phyloP scores from a whole-genome alignment of 306 rosid genomes.

The Prinsepia uniflora region DNA sequence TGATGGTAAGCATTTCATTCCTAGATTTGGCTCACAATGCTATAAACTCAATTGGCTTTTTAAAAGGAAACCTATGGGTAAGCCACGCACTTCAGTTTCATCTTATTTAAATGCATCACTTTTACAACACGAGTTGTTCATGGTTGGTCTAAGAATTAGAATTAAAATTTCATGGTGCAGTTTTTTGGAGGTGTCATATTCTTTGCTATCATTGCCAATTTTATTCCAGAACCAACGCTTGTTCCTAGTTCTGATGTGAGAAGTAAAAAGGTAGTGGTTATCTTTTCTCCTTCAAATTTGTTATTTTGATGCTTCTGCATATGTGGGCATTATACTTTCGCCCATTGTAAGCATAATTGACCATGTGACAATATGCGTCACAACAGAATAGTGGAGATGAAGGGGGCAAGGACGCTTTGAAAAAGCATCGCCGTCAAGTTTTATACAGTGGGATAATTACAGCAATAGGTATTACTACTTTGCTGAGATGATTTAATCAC shows the following conservation, averaged over 20 bases:
- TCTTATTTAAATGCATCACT: conserved; percentile 6
- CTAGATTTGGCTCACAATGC: conserved; percentile 98
- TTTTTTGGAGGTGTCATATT: conserved; percentile 90
- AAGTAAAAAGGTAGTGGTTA: conserved; percentile 56
- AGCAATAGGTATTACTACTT: conserved; percentile 68
- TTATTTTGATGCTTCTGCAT: conserved; percentile 16
- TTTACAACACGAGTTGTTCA: conserved; percentile 3
- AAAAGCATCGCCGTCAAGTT: conserved; percentile 91
- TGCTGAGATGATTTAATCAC: conserved; percentile 21
- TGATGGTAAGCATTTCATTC: conserved; percentile 94
- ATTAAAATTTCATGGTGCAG: conserved; percentile 40
- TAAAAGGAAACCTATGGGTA: conserved; percentile 95
- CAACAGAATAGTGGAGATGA: conserved; percentile 69
- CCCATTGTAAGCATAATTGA: conserved; percentile 30
- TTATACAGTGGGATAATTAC: conserved; percentile 81
- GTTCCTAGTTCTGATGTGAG: conserved; percentile 58
- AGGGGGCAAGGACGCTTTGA: conserved; percentile 81
- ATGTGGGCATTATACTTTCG: conserved; percentile 23
- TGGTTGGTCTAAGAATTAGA: conserved; percentile 18
- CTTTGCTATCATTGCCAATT: conserved; percentile 72
- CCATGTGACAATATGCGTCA: conserved; percentile 37
- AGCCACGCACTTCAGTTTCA: conserved; percentile 11
- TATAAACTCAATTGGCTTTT: conserved; percentile 84
- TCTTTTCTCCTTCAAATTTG: conserved; percentile 11
- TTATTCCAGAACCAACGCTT: conserved; percentile 86